phyloP scores from a whole-genome alignment of 257 asterid genomes.

The Nemophila menziesii region DNA sequence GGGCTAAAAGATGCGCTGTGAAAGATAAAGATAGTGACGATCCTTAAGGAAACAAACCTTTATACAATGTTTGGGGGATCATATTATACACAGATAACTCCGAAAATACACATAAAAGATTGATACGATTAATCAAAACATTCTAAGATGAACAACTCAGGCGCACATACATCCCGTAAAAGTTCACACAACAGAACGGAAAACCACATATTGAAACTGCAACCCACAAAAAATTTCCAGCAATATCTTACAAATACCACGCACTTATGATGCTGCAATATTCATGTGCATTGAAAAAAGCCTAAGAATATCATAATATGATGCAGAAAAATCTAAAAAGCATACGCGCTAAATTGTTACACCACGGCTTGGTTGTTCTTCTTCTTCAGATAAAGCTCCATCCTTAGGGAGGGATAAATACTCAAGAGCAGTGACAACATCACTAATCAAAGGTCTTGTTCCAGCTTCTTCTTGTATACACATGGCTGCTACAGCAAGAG shows the following conservation, averaged over 20 bases:
- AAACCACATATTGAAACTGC: background rate
- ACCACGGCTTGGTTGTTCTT: background rate
- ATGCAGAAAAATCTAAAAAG: background rate
- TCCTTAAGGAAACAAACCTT: too few relatives aligned
- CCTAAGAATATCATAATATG: background rate
- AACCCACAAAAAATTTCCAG: background rate
- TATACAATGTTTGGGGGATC: too few relatives aligned
- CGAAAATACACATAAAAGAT: too few relatives aligned
- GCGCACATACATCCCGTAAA: background rate
- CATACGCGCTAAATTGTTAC: background rate
- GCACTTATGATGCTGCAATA: background rate
- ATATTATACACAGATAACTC: too few relatives aligned
- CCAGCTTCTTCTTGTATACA: slow-evolving; percentile 39
- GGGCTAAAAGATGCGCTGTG: too few relatives aligned
- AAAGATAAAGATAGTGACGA: too few relatives aligned
- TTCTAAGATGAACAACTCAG: too few relatives aligned
- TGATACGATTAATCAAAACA: too few relatives aligned
- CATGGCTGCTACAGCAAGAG: slow-evolving; percentile 34
- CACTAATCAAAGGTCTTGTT: slow-evolving; percentile 31
- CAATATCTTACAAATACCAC: background rate
- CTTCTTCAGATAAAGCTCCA: background rate
- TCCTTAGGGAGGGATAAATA: slow-evolving; percentile 14
- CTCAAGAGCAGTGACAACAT: slow-evolving; percentile 37
- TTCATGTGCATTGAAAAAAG: background rate
- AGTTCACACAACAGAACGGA: background rate